These are phyloP conservation scores for Dendrocalamus sinicus DNA, from an alignment of 176 grass and related monocot genomes.

Conservation along the genomic window DNA sequence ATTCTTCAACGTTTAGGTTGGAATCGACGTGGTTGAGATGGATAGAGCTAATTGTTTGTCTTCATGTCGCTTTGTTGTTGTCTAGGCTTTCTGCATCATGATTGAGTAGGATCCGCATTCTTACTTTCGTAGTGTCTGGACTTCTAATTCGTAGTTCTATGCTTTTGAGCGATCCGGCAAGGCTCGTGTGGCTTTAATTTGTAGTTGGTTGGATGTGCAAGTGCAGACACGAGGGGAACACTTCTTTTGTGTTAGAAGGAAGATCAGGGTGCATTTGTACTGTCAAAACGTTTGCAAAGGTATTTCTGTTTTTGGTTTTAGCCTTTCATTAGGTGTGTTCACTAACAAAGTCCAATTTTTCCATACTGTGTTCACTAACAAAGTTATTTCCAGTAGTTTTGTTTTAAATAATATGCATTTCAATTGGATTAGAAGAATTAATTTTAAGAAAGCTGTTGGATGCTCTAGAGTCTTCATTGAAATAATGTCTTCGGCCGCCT, in stretches of 20 bases:
- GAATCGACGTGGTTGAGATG: slow-evolving; percentile 34
- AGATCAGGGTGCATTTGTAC: slow-evolving; percentile 35
- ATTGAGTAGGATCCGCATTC: slow-evolving; percentile 29
- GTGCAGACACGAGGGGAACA: no score
- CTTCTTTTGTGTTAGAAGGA: not conserved
- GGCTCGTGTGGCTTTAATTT: no score
- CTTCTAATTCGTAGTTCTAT: slow-evolving; percentile 26
- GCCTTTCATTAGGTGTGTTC: not conserved
- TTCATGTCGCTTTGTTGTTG: slow-evolving; percentile 53
- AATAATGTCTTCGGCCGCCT: slow-evolving; percentile 64
- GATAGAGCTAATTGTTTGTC: slow-evolving; percentile 43
- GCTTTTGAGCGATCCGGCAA: slow-evolving; percentile 25
- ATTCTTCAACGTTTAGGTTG: slow-evolving; percentile 37
- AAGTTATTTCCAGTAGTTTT: not conserved
- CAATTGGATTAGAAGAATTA: not conserved
- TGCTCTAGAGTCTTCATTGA: not conserved
- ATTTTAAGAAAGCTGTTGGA: not conserved
- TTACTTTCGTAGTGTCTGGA: not conserved
- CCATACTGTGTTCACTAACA: not conserved
- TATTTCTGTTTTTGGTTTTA: slow-evolving; percentile 9
- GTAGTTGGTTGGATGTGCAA: no score
- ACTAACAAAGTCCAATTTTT: not conserved
- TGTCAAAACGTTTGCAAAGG: slow-evolving; percentile 46
- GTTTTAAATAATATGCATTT: no score
- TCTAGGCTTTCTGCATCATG: slow-evolving; percentile 40